Conservation (phyloP, 768 basidiomycete species). For the Naganishia randhawae region DNA sequence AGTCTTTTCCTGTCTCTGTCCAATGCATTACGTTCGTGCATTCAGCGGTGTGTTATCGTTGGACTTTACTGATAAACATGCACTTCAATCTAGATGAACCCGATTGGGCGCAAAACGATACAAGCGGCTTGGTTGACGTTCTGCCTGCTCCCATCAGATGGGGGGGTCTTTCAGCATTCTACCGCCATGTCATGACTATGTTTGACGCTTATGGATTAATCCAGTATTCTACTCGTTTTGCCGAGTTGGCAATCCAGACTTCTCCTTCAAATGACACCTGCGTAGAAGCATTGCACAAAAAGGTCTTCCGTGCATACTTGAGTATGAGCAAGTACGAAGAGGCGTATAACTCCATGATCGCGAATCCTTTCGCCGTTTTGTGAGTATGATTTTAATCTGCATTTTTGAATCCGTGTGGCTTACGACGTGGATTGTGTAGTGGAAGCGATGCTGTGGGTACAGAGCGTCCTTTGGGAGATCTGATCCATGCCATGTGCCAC, state of each 20-base stretch:
- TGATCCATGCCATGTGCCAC: slow-evolving; percentile 91
- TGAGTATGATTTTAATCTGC: slow-evolving; percentile 54
- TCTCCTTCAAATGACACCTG: slow-evolving; percentile 59
- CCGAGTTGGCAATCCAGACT: slow-evolving; percentile 73
- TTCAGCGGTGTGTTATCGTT: neutral
- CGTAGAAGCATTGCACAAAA: slow-evolving; percentile 67
- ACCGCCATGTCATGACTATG: slow-evolving; percentile 68
- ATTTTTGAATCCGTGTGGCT: neutral
- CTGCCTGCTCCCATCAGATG: slow-evolving; percentile 27
- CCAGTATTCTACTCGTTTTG: slow-evolving; percentile 67
- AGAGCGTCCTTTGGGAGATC: slow-evolving; percentile 74
- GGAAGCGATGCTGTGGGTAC: slow-evolving; percentile 42
- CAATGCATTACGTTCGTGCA: neutral
- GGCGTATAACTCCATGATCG: slow-evolving; percentile 75
- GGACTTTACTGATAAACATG: neutral
- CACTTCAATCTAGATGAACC: neutral
- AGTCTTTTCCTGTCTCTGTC: slow-evolving; percentile 2
- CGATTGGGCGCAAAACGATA: slow-evolving; percentile 14
- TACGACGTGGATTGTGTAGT: slow-evolving; percentile 53
- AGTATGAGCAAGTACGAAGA: slow-evolving; percentile 75
- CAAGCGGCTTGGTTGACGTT: slow-evolving; percentile 19
- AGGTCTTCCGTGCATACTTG: slow-evolving; percentile 68
- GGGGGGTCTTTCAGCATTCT: slow-evolving; percentile 62
- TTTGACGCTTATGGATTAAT: slow-evolving; percentile 63
- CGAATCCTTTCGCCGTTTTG: slow-evolving; percentile 72